These are phyloP conservation scores for Daldinia sp. DNA, from an alignment of 2,329 filamentous ascomycete species.

Conservation along the genomic window DNA sequence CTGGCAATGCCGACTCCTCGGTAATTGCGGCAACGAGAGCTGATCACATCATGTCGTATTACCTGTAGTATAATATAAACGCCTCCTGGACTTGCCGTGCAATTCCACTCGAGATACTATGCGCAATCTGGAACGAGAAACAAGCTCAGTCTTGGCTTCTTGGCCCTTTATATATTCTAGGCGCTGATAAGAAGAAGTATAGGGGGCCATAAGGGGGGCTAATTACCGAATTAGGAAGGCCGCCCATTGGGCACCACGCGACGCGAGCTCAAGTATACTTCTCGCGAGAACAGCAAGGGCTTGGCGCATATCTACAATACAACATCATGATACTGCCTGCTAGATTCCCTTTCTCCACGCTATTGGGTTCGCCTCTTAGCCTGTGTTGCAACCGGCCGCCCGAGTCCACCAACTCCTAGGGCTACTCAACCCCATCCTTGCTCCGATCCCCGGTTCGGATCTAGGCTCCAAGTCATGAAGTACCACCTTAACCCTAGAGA, in stretches of 20 bases:
- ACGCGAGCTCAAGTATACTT: conserved; percentile 38
- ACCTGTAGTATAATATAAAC: conserved; percentile 40
- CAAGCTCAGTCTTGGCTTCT: conserved; percentile 42
- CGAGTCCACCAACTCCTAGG: conserved; percentile 32
- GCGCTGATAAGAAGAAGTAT: conserved; percentile 37
- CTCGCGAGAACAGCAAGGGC: conserved; percentile 31
- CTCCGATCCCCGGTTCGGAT: conserved; percentile 35
- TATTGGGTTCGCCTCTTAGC: conserved; percentile 38
- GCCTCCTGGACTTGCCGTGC: conserved; percentile 31
- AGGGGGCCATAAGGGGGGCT: conserved; percentile 18
- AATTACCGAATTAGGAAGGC: conserved; percentile 47
- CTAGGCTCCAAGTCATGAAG: conserved; percentile 27
- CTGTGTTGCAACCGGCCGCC: conserved; percentile 42
- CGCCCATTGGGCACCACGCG: conserved; percentile 44
- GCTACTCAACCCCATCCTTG: conserved; percentile 31
- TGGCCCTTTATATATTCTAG: conserved; percentile 32
- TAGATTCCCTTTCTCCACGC: conserved; percentile 40
- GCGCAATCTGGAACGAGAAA: conserved; percentile 39
- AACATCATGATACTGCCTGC: conserved; percentile 44
- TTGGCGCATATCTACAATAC: conserved; percentile 42
- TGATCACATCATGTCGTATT: conserved; percentile 40
- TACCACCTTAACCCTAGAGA: conserved; percentile 12
- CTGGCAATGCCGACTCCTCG: conserved; percentile 37
- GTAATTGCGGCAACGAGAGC: conserved; percentile 28
- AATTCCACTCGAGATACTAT: conserved; percentile 33